Evolutionary conservation across 2,329 filamentous ascomycete species (phyloP).

Genomic region (Clonostachys solani): DNA sequence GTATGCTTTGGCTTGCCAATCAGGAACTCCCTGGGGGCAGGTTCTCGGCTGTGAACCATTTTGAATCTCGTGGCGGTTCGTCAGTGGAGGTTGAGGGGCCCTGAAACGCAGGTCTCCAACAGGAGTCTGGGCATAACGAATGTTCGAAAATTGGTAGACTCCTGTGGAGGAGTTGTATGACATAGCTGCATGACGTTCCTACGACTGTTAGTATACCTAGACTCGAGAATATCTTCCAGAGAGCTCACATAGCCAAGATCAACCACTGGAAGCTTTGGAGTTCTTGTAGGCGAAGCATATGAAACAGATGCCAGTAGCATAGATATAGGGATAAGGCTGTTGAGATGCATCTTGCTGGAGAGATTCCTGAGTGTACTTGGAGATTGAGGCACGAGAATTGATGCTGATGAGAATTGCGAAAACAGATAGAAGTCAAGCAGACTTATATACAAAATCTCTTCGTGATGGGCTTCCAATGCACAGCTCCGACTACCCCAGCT

Average conservation of each 20-base stretch:
- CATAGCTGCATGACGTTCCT: neutral
- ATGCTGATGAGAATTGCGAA: too few species aligned
- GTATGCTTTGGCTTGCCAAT: neutral
- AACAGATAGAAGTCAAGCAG: too few species aligned
- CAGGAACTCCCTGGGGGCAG: neutral
- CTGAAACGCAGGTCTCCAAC: conserved; percentile 43
- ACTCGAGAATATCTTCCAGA: too few species aligned
- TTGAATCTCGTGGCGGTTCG: neutral
- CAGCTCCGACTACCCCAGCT: too few species aligned
- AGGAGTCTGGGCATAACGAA: conserved; percentile 55
- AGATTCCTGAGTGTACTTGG: too few species aligned
- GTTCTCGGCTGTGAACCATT: neutral
- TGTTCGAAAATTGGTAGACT: conserved; percentile 3
- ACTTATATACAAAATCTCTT: too few species aligned
- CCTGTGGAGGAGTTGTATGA: neutral
- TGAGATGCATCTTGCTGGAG: too few species aligned
- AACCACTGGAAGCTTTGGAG: neutral
- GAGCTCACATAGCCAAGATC: neutral
- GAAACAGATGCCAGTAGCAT: too few species aligned
- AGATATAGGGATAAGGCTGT: too few species aligned
- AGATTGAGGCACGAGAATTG: too few species aligned
- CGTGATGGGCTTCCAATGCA: too few species aligned
- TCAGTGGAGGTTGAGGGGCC: conserved; percentile 14
- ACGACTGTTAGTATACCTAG: neutral
- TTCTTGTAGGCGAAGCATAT: too few species aligned